Evolutionary conservation across 2,329 filamentous ascomycete species (phyloP).

Genomic region (Fusarium pilosicola): DNA sequence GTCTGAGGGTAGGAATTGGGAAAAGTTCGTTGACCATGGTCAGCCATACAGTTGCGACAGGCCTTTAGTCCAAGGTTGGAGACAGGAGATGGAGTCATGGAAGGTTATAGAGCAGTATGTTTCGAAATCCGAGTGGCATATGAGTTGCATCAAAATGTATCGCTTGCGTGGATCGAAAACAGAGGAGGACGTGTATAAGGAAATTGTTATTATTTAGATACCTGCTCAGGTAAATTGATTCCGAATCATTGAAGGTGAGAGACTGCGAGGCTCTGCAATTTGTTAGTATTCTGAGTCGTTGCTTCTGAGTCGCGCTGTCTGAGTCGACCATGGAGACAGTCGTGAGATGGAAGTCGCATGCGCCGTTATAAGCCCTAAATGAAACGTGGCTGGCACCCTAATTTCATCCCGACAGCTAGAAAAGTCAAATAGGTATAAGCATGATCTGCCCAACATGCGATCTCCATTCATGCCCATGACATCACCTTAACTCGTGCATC

Average conservation of each 20-base stretch:
- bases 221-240: too few species aligned
- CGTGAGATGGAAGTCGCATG: neutral
- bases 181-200: neutral
- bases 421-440: neutral
- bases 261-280: neutral
- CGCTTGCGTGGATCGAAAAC: neutral
- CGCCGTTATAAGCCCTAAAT: accelerated
- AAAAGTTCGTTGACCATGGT: accelerated
- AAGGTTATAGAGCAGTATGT: neutral
- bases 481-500: neutral
- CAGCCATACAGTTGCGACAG: accelerated
- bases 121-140: neutral
- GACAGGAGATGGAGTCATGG: neutral
- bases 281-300: too few species aligned
- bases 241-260: accelerated
- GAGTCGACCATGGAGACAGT: neutral
- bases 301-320: too few species aligned
- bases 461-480: neutral
- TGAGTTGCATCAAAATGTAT: neutral
- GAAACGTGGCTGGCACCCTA: neutral
- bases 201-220: neutral
- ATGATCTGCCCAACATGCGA: neutral
- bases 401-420: neutral
- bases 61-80: neutral
- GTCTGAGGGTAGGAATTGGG: accelerated